These are phyloP conservation scores for Debaryomyces sp. DNA, from an alignment of 1,139 yeast genomes.

Conservation along the genomic window DNA sequence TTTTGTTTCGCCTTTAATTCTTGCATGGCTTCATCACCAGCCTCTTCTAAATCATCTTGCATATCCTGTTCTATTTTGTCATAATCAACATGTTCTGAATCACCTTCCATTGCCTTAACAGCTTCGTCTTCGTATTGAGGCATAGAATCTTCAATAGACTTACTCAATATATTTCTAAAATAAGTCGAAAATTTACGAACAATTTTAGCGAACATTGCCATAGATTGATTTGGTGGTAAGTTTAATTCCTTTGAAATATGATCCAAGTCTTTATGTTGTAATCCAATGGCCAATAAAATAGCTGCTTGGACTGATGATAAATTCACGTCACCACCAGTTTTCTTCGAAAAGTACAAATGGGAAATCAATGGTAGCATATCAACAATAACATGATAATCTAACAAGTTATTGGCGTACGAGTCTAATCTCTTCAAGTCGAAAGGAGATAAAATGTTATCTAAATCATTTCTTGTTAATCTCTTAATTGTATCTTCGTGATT, in stretches of 20 bases:
- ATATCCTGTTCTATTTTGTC: conserved; percentile 54
- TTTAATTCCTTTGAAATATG: conserved; percentile 77
- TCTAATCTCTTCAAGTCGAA: conserved; percentile 93
- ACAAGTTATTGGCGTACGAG: conserved; percentile 86
- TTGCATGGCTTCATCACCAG: conserved; percentile 72
- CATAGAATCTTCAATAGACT: conserved; percentile 68
- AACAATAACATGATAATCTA: conserved; percentile 95
- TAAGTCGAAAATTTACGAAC: conserved; percentile 77
- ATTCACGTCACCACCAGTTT: conserved; percentile 56
- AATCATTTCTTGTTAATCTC: conserved; percentile 38
- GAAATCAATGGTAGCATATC: conserved; percentile 86
- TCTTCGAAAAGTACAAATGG: conserved; percentile 65
- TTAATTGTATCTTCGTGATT: conserved; percentile 33
- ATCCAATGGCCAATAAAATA: conserved; percentile 88
- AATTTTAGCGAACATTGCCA: conserved; percentile 97
- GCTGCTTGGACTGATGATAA: conserved; percentile 92
- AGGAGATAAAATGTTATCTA: conserved; percentile 80
- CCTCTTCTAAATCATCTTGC: conserved; percentile 68
- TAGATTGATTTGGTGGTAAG: conserved; percentile 82
- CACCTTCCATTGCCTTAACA: conserved; percentile 68
- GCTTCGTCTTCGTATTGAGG: conserved; percentile 65
- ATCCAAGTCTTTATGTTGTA: conserved; percentile 88
- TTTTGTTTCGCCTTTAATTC: conserved; percentile 80
- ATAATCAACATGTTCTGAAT: conserved; percentile 38
- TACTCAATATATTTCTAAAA: conserved; percentile 68